Evolutionary conservation across 176 grass and related monocot species (phyloP), one percentile per base, ranked within the genome.

Genomic region (Triticum timopheevii): DNA sequence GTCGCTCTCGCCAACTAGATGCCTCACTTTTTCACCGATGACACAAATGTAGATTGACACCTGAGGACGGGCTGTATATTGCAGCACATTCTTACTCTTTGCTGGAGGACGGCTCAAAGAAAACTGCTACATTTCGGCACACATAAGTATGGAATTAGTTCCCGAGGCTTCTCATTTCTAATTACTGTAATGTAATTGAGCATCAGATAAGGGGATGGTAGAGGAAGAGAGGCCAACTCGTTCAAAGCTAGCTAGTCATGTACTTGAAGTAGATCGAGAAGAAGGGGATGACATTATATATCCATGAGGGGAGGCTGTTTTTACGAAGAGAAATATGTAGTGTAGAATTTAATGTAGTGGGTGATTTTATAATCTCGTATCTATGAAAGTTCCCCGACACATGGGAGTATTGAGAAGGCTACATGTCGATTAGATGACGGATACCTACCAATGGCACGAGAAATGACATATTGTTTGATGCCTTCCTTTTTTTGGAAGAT

Each of bases 71-170:
- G 40, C 0, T 11, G 0, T 10, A 3, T 44, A 44, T 44, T 44
- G 40, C 40, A 44, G 0, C 42, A 44, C 10, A 44, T 44, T 44
- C 10, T 44, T 0, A 0, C 12, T 12, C 42, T 44, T 10, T 3
- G 0, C 0, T 3, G 0, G 0, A 44, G 42, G 1, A 44, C 2
- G 4, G 2, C 42, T 12, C 2, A 44, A 12, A 12, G 42, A 44
- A 12, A 11, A 44, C 2, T 44, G 42, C 42, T 12, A 44, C 10
- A 22, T 27, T 11, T 44, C 0, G 10, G 2, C 40, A 44, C 40
- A 11, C 40, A 44, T 44, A 11, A 44, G 40, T 9, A 11, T 44
- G 40, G 10, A 44, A 10, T 44, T 44, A 44, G 40, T 44, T 44
- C 40, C 40, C 10, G 2, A 44, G 40, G 40, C 40, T 44, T 44